Conservation (phyloP, 805 yeast genomes). For the Ogataea paraovalis region DNA sequence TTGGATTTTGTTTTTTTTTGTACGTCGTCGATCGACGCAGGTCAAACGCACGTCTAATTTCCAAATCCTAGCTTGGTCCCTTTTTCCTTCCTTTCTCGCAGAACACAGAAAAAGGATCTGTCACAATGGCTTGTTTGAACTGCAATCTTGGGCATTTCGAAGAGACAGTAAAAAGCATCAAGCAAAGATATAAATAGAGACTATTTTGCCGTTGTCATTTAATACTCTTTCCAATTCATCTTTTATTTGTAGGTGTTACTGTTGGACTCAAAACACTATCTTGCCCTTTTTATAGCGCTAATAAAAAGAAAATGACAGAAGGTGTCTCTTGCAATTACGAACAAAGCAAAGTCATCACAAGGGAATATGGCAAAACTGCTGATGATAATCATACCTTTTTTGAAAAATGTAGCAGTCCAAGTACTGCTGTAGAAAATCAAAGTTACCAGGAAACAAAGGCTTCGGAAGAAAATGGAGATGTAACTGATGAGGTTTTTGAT, state of each 20-base stretch:
- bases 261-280: background rate
- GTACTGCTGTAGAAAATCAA: background rate
- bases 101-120: background rate
- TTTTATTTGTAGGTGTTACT: background rate
- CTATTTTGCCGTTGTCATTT: background rate
- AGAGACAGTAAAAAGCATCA: too few relatives aligned
- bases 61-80: background rate
- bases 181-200: too few relatives aligned
- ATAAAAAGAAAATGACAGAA: background rate
- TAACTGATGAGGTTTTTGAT: slow-evolving; percentile 8
- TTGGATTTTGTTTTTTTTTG: too few relatives aligned
- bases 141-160: background rate
- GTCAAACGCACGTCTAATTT: too few relatives aligned
- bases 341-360: background rate
- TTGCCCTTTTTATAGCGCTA: background rate
- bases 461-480: background rate
- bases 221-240: too few relatives aligned
- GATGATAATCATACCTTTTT: background rate
- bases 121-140: background rate
- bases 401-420: background rate
- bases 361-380: background rate
- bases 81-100: background rate
- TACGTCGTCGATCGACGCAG: too few relatives aligned
- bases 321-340: background rate
- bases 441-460: background rate